These are phyloP conservation scores for Pochonia chlamydosporia DNA, from an alignment of 2,329 filamentous ascomycete genomes.

Conservation along the genomic window DNA sequence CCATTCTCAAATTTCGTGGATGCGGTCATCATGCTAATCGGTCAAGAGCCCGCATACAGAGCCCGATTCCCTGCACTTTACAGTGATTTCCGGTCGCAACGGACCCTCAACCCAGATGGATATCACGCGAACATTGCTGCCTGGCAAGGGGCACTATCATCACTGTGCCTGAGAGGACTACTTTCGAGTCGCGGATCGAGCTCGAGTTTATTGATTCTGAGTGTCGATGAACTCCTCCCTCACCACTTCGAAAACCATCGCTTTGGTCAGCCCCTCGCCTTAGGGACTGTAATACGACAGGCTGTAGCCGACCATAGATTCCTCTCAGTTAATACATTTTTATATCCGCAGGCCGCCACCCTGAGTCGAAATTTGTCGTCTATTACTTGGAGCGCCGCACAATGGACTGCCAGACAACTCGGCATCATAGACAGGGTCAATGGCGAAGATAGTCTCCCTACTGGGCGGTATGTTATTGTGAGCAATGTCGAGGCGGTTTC, in stretches of 20 bases:
- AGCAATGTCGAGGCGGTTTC: conserved; percentile 55
- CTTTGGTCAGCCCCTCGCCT: conserved; percentile 73
- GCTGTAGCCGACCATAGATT: conserved; percentile 64
- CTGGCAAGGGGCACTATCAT: conserved; percentile 71
- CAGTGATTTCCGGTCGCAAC: conserved; percentile 75
- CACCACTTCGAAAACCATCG: conserved; percentile 68
- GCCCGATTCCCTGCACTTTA: conserved; percentile 79
- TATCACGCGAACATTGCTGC: conserved; percentile 74
- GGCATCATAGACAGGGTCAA: conserved; percentile 49
- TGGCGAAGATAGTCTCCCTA: conserved; percentile 50
- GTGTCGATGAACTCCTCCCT: conserved; percentile 57
- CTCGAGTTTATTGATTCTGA: conserved; percentile 45
- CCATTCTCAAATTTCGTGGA: too few species aligned
- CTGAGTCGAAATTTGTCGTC: conserved; percentile 65
- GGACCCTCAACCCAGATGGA: conserved; percentile 75
- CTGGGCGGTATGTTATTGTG: conserved; percentile 60
- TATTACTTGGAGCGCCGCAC: conserved; percentile 63
- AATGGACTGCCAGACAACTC: conserved; percentile 69
- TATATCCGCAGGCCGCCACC: conserved; percentile 60
- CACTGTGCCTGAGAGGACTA: conserved; percentile 58
- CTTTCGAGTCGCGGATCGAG: conserved; percentile 34
- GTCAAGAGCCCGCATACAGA: conserved; percentile 33
- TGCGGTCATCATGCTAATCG: neutral
- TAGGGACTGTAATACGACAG: conserved; percentile 73
- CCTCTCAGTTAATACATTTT: conserved; percentile 65